Base-by-base conservation (phyloP, 441 rosid genomes). In the Geranium incanum region DNA sequence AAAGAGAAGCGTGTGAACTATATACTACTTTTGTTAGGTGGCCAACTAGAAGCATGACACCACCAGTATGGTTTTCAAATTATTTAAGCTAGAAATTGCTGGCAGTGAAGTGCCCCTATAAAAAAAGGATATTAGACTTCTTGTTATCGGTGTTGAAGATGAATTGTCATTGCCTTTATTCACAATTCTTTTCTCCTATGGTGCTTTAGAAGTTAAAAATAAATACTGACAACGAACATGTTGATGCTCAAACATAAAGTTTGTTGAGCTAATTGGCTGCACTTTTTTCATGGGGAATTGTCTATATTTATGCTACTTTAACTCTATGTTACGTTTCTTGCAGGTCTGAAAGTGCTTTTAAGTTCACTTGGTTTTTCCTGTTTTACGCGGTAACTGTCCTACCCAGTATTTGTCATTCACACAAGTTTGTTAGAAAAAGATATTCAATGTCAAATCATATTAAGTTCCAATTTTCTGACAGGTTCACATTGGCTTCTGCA, bases 281-380 rank as follows among this genome's bases (percentile, higher is more conserved):
- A 48, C 57, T 1, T 48, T 48, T 13, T 48, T 9, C n/a, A 13
- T 48, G 11, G 57, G 15, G 12, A 48, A 48, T 48, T 48, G n/a
- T 48, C 45, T 67, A 68, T 36, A 37, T 66, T 33, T 36, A 68
- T 36, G 9, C 16, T 6, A 12, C 43, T 11, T 48, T 9, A 48
- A 48, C 15, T 48, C 57, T 0, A 13, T 48, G n/a, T n/a, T 48
- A 48, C n/a, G 4, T 39, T 72, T 75, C 63, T 75, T 87, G 74
- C 94, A 93, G 99, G 91, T 93, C 97, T 66, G 99, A 93, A 73
- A 93, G 98, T 82, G 99, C 97, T 68, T 79, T 95, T 76, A 95
- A 89, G 82, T 95, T 93, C 76, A 95, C 93, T 70, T 82, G 96
- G 81, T 95, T 95, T 81, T 90, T 95, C 89, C 3, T 93, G 75